phyloP scores from a whole-genome alignment of 345 rosid genomes.

The Syzygium oleosum region DNA sequence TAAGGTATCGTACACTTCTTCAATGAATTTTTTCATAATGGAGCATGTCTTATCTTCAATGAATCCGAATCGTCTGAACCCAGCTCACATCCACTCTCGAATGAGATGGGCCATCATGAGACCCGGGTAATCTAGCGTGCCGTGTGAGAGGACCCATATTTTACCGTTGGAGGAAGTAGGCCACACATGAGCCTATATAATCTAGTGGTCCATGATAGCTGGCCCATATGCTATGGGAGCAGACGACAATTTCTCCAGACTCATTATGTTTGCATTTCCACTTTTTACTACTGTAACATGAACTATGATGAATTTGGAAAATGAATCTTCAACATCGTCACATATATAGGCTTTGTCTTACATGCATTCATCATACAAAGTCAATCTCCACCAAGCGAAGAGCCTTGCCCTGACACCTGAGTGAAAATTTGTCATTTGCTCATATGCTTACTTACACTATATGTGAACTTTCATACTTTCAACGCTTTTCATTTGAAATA shows the following conservation, averaged over 20 bases:
- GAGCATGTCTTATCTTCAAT: not conserved
- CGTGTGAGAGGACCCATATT: not conserved
- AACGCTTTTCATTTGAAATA: not conserved
- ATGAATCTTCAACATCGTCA: not conserved
- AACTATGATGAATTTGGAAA: not conserved
- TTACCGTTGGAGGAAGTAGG: not conserved
- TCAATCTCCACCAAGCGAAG: not conserved
- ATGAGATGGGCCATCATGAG: not conserved
- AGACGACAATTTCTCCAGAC: not conserved
- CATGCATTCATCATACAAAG: not conserved
- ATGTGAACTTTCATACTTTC: not conserved
- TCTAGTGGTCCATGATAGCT: not conserved
- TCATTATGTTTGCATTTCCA: not conserved
- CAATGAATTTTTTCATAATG: not conserved
- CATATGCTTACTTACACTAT: not conserved
- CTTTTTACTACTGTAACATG: not conserved
- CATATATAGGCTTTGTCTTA: not conserved
- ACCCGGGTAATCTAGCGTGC: not conserved
- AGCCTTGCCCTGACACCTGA: not conserved
- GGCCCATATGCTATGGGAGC: not conserved
- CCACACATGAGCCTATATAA: not conserved
- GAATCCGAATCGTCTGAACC: not conserved
- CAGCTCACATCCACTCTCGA: not conserved
- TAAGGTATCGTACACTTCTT: not conserved
- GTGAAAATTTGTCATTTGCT: no score